Evolutionary conservation across 805 yeast species (phyloP).

Genomic region (Kodamaea laetipori): DNA sequence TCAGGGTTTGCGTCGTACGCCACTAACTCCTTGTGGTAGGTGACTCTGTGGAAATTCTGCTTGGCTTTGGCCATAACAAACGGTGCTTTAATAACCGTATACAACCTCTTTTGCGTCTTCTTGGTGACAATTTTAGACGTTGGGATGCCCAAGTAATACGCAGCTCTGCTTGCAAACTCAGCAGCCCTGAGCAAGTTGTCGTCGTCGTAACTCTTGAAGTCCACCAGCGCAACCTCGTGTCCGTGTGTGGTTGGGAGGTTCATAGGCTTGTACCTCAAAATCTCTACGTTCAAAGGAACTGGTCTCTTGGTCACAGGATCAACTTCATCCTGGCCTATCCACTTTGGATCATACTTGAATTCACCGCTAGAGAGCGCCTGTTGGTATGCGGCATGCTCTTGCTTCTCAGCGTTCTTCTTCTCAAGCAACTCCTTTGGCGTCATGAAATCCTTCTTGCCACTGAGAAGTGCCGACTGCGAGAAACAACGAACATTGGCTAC

Average conservation of each 20-base stretch:
- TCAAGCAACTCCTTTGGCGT: conserved; percentile 37
- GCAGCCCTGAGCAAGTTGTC: conserved; percentile 72
- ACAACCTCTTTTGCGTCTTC: conserved; percentile 72
- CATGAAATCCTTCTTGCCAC: conserved; percentile 18
- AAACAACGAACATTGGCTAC: conserved; percentile 6
- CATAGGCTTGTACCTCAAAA: conserved; percentile 79
- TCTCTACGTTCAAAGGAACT: conserved; percentile 80
- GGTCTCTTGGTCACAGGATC: conserved; percentile 46
- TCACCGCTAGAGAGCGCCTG: conserved; percentile 29
- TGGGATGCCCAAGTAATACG: conserved; percentile 87
- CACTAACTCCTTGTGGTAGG: conserved; percentile 70
- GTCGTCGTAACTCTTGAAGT: conserved; percentile 69
- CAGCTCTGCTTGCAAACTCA: conserved; percentile 88
- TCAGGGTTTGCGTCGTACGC: conserved; percentile 88
- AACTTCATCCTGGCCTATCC: conserved; percentile 23
- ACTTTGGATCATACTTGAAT: conserved; percentile 35
- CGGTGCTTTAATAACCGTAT: conserved; percentile 93
- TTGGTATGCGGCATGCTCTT: conserved; percentile 31
- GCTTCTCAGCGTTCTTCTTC: conserved; percentile 22
- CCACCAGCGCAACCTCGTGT: conserved; percentile 74
- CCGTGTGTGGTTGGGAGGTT: conserved; percentile 68
- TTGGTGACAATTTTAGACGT: conserved; percentile 72
- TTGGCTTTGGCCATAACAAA: conserved; percentile 93
- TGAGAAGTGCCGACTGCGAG: conserved; percentile 2
- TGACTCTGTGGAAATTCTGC: conserved; percentile 89